Conservation (phyloP, 1,139 yeast genomes). For the Pneumocystis oryctolagi region DNA sequence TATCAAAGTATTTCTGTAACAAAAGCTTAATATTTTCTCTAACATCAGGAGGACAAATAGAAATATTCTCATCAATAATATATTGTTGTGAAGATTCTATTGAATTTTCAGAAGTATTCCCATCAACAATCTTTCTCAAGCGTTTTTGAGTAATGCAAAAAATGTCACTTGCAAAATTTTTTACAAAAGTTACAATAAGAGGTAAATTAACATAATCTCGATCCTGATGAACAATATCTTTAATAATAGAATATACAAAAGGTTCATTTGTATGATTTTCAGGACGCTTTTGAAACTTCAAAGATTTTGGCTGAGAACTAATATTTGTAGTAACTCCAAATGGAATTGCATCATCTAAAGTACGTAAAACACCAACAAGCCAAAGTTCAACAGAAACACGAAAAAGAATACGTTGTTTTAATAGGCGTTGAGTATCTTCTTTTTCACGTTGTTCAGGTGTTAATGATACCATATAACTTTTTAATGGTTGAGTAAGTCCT, state of each 20-base stretch:
- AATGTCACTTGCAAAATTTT: conserved; percentile 25
- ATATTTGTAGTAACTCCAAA: background rate
- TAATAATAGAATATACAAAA: conserved; percentile 25
- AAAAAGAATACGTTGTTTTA: conserved; percentile 35
- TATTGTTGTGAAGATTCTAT: background rate
- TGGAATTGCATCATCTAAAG: conserved; percentile 25
- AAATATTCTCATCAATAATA: background rate
- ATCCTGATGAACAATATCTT: conserved; percentile 20
- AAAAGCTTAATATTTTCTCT: conserved; percentile 15
- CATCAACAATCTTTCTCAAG: conserved; percentile 19
- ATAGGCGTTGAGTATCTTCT: conserved; percentile 30
- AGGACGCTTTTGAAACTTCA: background rate
- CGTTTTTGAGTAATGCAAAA: conserved; percentile 17
- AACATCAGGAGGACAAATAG: background rate
- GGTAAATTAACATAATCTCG: conserved; percentile 21
- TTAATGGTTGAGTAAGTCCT: conserved; percentile 32
- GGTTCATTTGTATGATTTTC: conserved; percentile 9
- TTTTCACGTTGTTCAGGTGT: conserved; percentile 27
- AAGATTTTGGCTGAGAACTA: background rate
- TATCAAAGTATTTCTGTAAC: conserved; percentile 31
- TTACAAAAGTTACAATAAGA: conserved; percentile 36
- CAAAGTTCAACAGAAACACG: conserved; percentile 49
- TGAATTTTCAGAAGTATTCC: conserved; percentile 16
- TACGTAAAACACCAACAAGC: conserved; percentile 42
- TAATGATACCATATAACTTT: conserved; percentile 22